phyloP scores from a whole-genome alignment of 371 early-diverging fungal genomes.

The Rhizopus sp. region DNA sequence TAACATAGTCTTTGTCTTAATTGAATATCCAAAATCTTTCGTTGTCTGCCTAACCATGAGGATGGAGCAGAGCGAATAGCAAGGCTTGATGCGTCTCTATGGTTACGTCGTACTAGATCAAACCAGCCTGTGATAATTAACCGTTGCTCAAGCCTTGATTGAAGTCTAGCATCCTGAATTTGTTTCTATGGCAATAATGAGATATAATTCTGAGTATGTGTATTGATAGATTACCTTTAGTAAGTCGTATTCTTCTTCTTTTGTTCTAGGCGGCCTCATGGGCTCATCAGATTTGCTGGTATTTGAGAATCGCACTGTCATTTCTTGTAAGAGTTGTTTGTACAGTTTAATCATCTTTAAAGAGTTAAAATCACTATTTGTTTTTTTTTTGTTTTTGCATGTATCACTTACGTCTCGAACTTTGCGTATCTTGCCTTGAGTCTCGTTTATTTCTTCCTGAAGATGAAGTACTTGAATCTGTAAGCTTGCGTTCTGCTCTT shows the following conservation, averaged over 20 bases:
- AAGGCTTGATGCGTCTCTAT: conserved; percentile 54
- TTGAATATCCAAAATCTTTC: conserved; percentile 61
- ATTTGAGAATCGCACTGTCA: conserved; percentile 38
- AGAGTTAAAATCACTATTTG: neutral
- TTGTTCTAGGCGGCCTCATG: conserved; percentile 39
- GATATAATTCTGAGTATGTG: conserved; percentile 14
- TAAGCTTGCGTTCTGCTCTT: conserved; percentile 62
- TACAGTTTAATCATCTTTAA: conserved; percentile 55
- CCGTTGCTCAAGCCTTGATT: conserved; percentile 69
- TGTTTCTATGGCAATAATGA: conserved; percentile 55
- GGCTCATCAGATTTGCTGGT: conserved; percentile 32
- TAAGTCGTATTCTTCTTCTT: conserved; percentile 75
- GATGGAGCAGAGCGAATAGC: conserved; percentile 60
- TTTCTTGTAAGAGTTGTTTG: conserved; percentile 56
- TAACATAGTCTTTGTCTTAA: conserved; percentile 55
- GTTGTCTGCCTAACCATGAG: conserved; percentile 78
- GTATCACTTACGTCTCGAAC: conserved; percentile 67
- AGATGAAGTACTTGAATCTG: conserved; percentile 61
- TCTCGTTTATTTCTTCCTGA: conserved; percentile 73
- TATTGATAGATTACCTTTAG: conserved; percentile 53
- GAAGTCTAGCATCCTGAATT: conserved; percentile 63
- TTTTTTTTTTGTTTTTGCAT: neutral
- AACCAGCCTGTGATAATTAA: conserved; percentile 81
- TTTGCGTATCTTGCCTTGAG: conserved; percentile 69
- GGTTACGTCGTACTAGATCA: conserved; percentile 58